Evolutionary conservation across 371 early-diverging fungal genomes (phyloP).

Genomic region (Conidiobolus incongruus): DNA sequence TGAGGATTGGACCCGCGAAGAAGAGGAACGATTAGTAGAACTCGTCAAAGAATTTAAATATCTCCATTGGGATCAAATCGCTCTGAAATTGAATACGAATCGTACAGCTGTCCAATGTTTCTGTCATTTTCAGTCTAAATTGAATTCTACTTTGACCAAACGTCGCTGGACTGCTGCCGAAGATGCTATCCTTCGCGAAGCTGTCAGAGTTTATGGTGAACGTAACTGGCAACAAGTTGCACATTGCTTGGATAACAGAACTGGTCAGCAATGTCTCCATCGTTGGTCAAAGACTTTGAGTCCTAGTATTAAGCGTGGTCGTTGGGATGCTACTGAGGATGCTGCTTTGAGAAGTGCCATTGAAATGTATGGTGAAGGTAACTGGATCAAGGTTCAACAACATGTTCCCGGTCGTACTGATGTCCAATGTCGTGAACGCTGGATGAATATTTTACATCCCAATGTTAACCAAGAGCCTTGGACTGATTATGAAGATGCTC

Average conservation of each 20-base stretch:
- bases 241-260: slow-evolving; percentile 32
- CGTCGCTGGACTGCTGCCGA: slow-evolving; percentile 34
- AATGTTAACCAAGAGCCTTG: slow-evolving; percentile 24
- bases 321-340: slow-evolving; percentile 61
- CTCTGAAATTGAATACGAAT: slow-evolving; percentile 27
- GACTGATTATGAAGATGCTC: slow-evolving; percentile 17
- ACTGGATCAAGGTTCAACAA: slow-evolving; percentile 50
- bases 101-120: slow-evolving; percentile 66
- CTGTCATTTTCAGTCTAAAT: slow-evolving; percentile 28
- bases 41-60: slow-evolving; percentile 16
- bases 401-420: slow-evolving; percentile 58
- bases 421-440: slow-evolving; percentile 74
- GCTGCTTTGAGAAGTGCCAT: slow-evolving; percentile 34
- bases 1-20: slow-evolving; percentile 31
- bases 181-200: slow-evolving; percentile 24
- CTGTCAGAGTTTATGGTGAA: slow-evolving; percentile 31
- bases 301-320: slow-evolving; percentile 45
- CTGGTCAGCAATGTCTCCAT: slow-evolving; percentile 61
- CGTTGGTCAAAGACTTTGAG: slow-evolving; percentile 54
- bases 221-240: slow-evolving; percentile 49
- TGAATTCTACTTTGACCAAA: slow-evolving; percentile 9
- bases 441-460: slow-evolving; percentile 43
- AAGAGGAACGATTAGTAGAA: slow-evolving; percentile 17
- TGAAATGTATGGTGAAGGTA: slow-evolving; percentile 32
- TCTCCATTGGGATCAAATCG: slow-evolving; percentile 37